These are phyloP conservation scores for Leptodontidium sp. DNA, from an alignment of 2,329 filamentous ascomycete species.

Conservation along the genomic window DNA sequence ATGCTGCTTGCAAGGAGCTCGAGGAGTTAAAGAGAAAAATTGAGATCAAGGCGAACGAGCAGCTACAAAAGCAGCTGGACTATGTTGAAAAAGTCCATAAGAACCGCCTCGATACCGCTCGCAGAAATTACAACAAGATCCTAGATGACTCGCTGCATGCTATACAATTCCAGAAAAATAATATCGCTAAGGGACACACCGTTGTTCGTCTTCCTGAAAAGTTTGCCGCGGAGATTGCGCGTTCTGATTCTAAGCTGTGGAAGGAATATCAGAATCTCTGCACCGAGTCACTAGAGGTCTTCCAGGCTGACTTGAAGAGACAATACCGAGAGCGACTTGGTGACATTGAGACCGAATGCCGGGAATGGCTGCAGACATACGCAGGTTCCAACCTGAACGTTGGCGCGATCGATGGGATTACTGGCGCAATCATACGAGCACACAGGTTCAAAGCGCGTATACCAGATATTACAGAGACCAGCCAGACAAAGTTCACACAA, in stretches of 20 bases:
- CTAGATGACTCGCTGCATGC: neutral
- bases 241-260: neutral
- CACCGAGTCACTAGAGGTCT: neutral
- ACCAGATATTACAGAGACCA: neutral
- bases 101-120: neutral
- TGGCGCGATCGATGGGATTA: neutral
- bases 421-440: neutral
- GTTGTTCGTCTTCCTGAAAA: neutral
- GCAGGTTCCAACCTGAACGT: neutral
- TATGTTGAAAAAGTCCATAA: neutral
- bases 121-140: neutral
- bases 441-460: neutral
- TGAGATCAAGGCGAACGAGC: neutral
- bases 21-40: neutral
- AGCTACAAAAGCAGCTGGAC: neutral
- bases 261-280: conserved; percentile 42
- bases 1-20: neutral
- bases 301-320: conserved; percentile 14
- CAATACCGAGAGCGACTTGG: conserved; percentile 20
- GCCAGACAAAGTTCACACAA: neutral
- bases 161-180: neutral
- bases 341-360: conserved; percentile 21
- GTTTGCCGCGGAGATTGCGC: neutral
- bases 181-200: neutral
- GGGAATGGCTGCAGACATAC: conserved; percentile 4